Evolutionary conservation across 441 rosid species (phyloP).

Genomic region (Brassica balearica): DNA sequence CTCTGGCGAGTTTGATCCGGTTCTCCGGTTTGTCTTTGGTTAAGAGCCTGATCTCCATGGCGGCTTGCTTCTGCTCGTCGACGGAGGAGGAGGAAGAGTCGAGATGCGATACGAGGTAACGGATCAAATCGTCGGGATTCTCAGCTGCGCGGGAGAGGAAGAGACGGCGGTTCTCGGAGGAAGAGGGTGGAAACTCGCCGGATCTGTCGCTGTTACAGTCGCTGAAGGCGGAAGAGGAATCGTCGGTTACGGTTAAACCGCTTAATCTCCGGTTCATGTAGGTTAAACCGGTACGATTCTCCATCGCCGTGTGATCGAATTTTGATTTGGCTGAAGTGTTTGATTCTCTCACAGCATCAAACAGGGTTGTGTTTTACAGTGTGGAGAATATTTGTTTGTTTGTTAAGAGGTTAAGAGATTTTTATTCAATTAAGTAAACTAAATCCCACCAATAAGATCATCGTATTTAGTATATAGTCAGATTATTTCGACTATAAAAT

Average conservation of each 20-base stretch:
- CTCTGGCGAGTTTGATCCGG: conserved; percentile 78
- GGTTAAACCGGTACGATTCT: conserved; percentile 45
- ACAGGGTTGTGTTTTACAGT: background rate
- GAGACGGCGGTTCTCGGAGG: conserved; percentile 69
- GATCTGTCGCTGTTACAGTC: conserved; percentile 96
- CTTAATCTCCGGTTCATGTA: conserved; percentile 56
- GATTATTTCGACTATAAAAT: background rate
- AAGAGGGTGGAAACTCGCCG: conserved; percentile 70
- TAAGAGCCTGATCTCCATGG: conserved; percentile 89
- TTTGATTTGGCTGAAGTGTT: background rate
- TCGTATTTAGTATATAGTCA: background rate
- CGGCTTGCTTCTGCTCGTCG: conserved; percentile 91
- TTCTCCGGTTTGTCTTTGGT: conserved; percentile 87
- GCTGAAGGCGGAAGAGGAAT: conserved; percentile 75
- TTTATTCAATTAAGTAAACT: background rate
- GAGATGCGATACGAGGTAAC: conserved; percentile 68
- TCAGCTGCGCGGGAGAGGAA: conserved; percentile 71
- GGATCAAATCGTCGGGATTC: conserved; percentile 74
- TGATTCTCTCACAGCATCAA: background rate
- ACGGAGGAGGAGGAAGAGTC: conserved; percentile 66
- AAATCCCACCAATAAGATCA: background rate
- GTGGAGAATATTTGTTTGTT: background rate
- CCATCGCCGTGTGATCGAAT: conserved; percentile 46
- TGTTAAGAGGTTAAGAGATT: background rate
- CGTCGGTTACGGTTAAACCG: conserved; percentile 50